Percentiles rank a stretch among this genome's conserved stretches.
These are phyloP conservation scores for Chaetomiaceae sp. DNA, from an alignment of 2,329 filamentous ascomycete species.

Conservation along the genomic window DNA sequence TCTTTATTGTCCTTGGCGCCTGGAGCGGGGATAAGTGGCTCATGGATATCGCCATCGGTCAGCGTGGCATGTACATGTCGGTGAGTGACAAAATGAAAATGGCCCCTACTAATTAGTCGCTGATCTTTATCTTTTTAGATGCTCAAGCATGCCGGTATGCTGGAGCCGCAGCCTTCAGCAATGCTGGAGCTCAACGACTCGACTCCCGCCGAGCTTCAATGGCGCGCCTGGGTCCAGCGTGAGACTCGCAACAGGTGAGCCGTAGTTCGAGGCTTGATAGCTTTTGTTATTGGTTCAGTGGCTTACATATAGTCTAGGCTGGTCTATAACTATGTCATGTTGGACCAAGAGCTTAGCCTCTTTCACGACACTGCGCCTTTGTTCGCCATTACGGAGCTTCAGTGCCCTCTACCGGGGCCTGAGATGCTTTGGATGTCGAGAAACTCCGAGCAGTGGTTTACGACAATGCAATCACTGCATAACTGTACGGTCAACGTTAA, in stretches of 20 bases:
- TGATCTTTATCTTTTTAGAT: slow-evolving; percentile 41
- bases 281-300: not conserved
- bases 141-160: slow-evolving; percentile 64
- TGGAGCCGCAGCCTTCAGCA: slow-evolving; percentile 49
- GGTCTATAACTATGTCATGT: slow-evolving; percentile 72
- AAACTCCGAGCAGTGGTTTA: slow-evolving; percentile 55
- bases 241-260: slow-evolving; percentile 60
- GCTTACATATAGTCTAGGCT: slow-evolving; percentile 43
- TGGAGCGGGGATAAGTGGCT: slow-evolving; percentile 76
- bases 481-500: slow-evolving; percentile 47
- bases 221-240: slow-evolving; percentile 61
- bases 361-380: slow-evolving; percentile 61
- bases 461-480: slow-evolving; percentile 55
- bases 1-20: slow-evolving; percentile 64
- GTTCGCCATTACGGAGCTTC: slow-evolving; percentile 61
- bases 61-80: slow-evolving; percentile 67
- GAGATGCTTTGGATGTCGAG: slow-evolving; percentile 61
- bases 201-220: slow-evolving; percentile 46
- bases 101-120: not conserved
- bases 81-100: slow-evolving; percentile 35
- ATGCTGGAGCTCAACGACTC: slow-evolving; percentile 42
- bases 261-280: not conserved
- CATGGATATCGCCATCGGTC: slow-evolving; percentile 72
- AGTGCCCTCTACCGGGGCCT: slow-evolving; percentile 57
- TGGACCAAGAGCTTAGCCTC: slow-evolving; percentile 66